Evolutionary conservation across 176 grass and related monocot species (phyloP), one percentile per base, ranked within the genome.

Genomic region (Metroxylon sagu): DNA sequence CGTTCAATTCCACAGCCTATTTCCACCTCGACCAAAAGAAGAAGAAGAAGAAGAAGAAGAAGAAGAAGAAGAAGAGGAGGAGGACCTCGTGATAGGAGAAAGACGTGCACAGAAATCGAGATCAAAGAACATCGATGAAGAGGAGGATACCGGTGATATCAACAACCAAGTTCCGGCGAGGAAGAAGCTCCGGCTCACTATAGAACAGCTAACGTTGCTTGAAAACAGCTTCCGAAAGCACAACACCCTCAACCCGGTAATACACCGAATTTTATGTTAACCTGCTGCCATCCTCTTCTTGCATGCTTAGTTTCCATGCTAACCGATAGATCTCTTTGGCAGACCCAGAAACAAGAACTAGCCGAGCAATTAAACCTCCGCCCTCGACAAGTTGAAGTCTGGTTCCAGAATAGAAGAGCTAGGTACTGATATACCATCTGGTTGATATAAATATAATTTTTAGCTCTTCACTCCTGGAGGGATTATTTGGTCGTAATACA

Each of bases 361-460:
- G 74, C 89, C 0, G 14, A 65, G 52, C 74, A 77, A 65, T 74
- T 89, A 67, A 82, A 95, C 62, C 78, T 95, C 14, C 76, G 30
- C 5, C 29, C 84, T 3, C 78, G 89, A 52, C 89, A 95, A 67
- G 89, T 95, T 3, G 89, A 95, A 73, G 85, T 95, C 4, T 95
- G 89, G 89, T 95, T 95, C 60, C 89, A 95, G 51, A 95, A 95
- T 6, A 82, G 85, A 81, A 89, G 89, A 56, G 89, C 85, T 52
- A 95, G 89, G 89, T 95, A 78, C n/a, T 1, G 16, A 56, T 56
- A 52, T 29, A 16, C 23, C 35, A 23, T 23, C 35, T 12, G 0
- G 1, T 43, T 12, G 35, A 43, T 14, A 43, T 43, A 43, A 1
- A 23, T 23, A 23, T 23, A 23, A 12, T 12, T 14, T 43, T 43